Evolutionary conservation across 1,284 basidiomycete genomes (phyloP).

Genomic region (Athelia sp.): DNA sequence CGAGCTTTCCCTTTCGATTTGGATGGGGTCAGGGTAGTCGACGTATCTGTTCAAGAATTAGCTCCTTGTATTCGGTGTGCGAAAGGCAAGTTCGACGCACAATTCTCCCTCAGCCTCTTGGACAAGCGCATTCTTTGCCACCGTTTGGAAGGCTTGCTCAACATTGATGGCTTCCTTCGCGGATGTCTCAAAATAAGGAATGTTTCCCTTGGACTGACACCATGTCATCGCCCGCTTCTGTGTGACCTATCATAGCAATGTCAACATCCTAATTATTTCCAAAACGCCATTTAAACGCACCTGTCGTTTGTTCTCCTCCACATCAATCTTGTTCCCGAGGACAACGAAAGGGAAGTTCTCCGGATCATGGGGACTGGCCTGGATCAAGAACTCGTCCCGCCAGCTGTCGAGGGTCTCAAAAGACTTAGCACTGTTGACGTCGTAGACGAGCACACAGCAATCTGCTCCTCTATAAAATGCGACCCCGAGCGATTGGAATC

Average conservation of each 20-base stretch:
- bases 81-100: constrained; percentile 42
- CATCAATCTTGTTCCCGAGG: constrained; percentile 99
- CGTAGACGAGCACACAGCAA: constrained; percentile 98
- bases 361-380: constrained; percentile 96
- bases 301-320: constrained; percentile 98
- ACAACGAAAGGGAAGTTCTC: constrained; percentile 99
- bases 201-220: constrained; percentile 99
- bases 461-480: constrained; percentile 99
- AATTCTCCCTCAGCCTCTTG: constrained; percentile 96
- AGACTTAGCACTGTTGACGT: constrained; percentile 97
- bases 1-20: constrained; percentile 89
- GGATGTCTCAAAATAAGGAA: constrained; percentile 99
- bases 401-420: constrained; percentile 98
- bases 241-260: constrained; percentile 61
- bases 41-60: constrained; percentile 63
- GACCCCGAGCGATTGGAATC: constrained; percentile 97
- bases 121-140: constrained; percentile 96
- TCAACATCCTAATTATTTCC: too few species aligned
- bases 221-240: constrained; percentile 99
- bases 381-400: constrained; percentile 96
- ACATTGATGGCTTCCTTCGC: constrained; percentile 99
- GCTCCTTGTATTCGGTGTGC: constrained; percentile 8
- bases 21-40: constrained; percentile 99
- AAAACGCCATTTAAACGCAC: constrained; percentile 57
- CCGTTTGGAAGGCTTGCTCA: constrained; percentile 99